A percentile compares a stretch with the other conserved stretches of the same genome.
phyloP scores from a whole-genome alignment of 2,329 filamentous ascomycete genomes.

The Alternaria gaisen region DNA sequence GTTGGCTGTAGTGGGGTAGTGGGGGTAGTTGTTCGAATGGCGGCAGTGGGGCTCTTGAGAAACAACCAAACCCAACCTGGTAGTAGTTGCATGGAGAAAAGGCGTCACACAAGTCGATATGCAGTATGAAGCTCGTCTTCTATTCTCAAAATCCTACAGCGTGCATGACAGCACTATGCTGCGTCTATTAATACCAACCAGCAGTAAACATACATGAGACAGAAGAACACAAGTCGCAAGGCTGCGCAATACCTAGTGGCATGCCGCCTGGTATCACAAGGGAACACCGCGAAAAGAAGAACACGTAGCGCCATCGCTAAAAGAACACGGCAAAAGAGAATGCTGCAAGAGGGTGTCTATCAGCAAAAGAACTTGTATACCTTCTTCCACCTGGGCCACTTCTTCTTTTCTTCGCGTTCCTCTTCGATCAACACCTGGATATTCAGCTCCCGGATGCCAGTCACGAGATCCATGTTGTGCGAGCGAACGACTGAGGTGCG shows the following conservation, averaged over 20 bases:
- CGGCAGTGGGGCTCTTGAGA: background rate
- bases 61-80: background rate
- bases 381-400: constrained; percentile 60
- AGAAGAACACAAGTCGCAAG: constrained; percentile 24
- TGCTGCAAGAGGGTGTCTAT: background rate
- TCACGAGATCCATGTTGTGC: constrained; percentile 84
- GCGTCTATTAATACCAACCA: constrained; percentile 7
- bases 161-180: background rate
- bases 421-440: constrained; percentile 79
- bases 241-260: constrained; percentile 35
- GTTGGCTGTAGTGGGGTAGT: background rate
- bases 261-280: constrained; percentile 48
- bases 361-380: constrained; percentile 60
- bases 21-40: background rate
- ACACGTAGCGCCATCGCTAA: constrained; percentile 20
- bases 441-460: constrained; percentile 85
- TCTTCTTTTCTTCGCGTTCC: constrained; percentile 75
- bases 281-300: constrained; percentile 23
- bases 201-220: constrained; percentile 14
- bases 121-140: background rate
- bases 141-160: background rate
- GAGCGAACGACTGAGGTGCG: constrained; percentile 72
- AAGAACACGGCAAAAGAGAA: constrained; percentile 10
- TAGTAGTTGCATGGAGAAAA: background rate
- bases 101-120: background rate